Evolutionary conservation across 306 rosid genomes (phyloP), one percentile per base, ranked within the genome.

Genomic region (Luffa acutangula): DNA sequence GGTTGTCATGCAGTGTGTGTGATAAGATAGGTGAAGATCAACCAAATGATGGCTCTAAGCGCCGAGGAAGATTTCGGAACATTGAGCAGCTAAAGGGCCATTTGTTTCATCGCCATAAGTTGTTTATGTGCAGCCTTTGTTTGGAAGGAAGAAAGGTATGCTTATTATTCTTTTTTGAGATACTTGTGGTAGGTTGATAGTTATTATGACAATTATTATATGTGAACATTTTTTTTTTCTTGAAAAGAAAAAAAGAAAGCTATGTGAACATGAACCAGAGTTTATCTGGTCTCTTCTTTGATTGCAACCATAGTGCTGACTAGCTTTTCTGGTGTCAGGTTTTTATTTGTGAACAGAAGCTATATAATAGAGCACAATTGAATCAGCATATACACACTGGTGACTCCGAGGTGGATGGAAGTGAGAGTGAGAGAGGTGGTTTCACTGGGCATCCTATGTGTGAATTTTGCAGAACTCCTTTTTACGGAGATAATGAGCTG

Each of bases 401-500:
- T 73, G 93, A 90, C 81, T 93, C 99, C 21, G 93, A 87, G 89
- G 97, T 93, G 84, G 99, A 95, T 82, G 99, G 99, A 83, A 95
- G 88, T 83, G 96, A 95, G 94, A 91, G 96, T 76, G 99, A 93
- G 60, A 93, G 99, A 87, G 99, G 99, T 63, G 97, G 99, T 45
- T 95, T 95, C 84, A 87, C 84, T 66, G 99, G 99, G 85, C 99
- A 95, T 85, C 99, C 99, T 72, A 73, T 78, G 91, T 95, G 99
- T 88, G 97, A 93, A 43, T 95, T 88, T 83, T 95, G 99, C 87
- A 80, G 81, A 84, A 87, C 92, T 37, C 94, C 97, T 13, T 95
- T 93, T 84, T 95, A 95, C 67, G 97, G 97, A 76, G 97, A 95
- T 82, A 93, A 95, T 80, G 99, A 95, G 79, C 81, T 93, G 17